Conservation (phyloP, 805 yeast species). For the Komagataella mondaviorum region DNA sequence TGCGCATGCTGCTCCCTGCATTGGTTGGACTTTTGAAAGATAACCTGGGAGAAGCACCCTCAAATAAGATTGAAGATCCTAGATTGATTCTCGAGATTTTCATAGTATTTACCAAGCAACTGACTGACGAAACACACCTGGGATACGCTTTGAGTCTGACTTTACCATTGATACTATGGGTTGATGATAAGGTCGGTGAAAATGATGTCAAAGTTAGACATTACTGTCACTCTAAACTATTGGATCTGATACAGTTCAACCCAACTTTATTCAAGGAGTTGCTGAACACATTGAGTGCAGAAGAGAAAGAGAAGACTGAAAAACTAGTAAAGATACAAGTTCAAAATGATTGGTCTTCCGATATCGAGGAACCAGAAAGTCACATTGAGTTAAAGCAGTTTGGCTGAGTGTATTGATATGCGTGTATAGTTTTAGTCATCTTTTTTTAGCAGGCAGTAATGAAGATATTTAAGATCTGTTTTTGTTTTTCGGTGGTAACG, state of each 20-base stretch:
- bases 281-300: slow-evolving; percentile 22
- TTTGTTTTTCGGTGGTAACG: background rate
- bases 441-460: background rate
- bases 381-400: slow-evolving; percentile 43
- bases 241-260: slow-evolving; percentile 30
- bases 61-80: slow-evolving; percentile 15
- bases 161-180: slow-evolving; percentile 19
- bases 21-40: slow-evolving; percentile 20
- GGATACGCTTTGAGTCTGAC: slow-evolving; percentile 16
- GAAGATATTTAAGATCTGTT: background rate
- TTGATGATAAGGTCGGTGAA: slow-evolving; percentile 10
- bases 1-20: slow-evolving; percentile 31
- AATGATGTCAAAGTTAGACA: slow-evolving; percentile 12
- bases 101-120: slow-evolving; percentile 26
- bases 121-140: slow-evolving; percentile 17
- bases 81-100: slow-evolving; percentile 35
- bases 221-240: slow-evolving; percentile 32
- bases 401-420: slow-evolving; percentile 9
- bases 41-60: background rate
- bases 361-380: slow-evolving; percentile 8
- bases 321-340: slow-evolving; percentile 21
- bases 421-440: background rate
- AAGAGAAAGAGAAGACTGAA: slow-evolving; percentile 29
- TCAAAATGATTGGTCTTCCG: background rate
- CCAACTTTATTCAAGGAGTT: slow-evolving; percentile 35